Percentiles rank a stretch among this genome's conserved stretches.
phyloP scores from a whole-genome alignment of 2,329 filamentous ascomycete species.

The Rhynchosporium agropyri region DNA sequence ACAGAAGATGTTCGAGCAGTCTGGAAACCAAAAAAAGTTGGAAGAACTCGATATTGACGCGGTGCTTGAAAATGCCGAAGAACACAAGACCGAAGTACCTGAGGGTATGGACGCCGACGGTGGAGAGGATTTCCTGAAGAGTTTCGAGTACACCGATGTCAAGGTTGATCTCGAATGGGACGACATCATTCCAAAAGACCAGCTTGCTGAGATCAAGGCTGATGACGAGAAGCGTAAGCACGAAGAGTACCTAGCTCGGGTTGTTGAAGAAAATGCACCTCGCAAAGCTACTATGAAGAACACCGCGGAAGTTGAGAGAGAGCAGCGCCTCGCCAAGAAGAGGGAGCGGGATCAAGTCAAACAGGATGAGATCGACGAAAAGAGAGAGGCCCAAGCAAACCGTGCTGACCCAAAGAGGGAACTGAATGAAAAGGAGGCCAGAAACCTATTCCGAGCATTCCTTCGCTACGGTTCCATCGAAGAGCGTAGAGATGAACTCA shows the following conservation, averaged over 20 bases:
- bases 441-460: slow-evolving; percentile 87
- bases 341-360: slow-evolving; percentile 66
- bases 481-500: slow-evolving; percentile 83
- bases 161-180: slow-evolving; percentile 98
- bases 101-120: slow-evolving; percentile 94
- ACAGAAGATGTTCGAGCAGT: slow-evolving; percentile 99
- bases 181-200: slow-evolving; percentile 93
- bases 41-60: slow-evolving; percentile 98
- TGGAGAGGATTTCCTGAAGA: slow-evolving; percentile 91
- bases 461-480: slow-evolving; percentile 90
- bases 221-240: slow-evolving; percentile 85
- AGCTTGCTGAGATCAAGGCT: slow-evolving; percentile 84
- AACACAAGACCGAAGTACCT: slow-evolving; percentile 94
- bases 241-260: slow-evolving; percentile 77
- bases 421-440: slow-evolving; percentile 87
- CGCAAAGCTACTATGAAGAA: slow-evolving; percentile 69
- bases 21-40: slow-evolving; percentile 91
- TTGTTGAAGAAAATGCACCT: slow-evolving; percentile 84
- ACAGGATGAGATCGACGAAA: slow-evolving; percentile 66
- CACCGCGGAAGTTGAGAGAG: slow-evolving; percentile 60
- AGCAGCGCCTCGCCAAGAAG: slow-evolving; percentile 67
- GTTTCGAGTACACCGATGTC: slow-evolving; percentile 92
- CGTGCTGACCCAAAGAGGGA: slow-evolving; percentile 85
- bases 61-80: slow-evolving; percentile 93
- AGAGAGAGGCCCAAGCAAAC: slow-evolving; percentile 72